Conservation (phyloP, 179 eudicot species). For the Amaranthus tricolor region DNA sequence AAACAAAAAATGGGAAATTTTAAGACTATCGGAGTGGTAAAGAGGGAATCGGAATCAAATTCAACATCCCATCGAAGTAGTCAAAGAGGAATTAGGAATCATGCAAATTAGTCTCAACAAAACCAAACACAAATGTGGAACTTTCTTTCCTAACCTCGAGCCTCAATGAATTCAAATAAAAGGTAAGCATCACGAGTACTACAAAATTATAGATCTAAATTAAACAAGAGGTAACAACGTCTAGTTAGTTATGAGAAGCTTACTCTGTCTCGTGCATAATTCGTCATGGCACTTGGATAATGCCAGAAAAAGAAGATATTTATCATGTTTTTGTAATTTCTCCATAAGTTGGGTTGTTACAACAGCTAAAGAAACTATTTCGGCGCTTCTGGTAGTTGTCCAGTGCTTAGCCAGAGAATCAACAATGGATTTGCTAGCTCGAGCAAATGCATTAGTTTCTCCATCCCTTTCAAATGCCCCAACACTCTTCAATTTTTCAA, state of each 20-base stretch:
- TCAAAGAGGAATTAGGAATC: not conserved
- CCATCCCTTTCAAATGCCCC: constrained; percentile 96
- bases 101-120: not conserved
- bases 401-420: constrained; percentile 97
- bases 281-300: constrained; percentile 96
- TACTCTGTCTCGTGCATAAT: constrained; percentile 72
- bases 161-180: not conserved
- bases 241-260: constrained; percentile 14
- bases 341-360: constrained; percentile 76
- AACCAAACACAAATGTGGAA: not conserved
- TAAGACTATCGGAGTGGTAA: not conserved
- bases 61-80: not conserved
- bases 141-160: not conserved
- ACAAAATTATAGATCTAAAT: not conserved
- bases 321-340: constrained; percentile 91
- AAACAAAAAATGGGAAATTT: not conserved
- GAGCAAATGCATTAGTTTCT: constrained; percentile 76
- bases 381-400: constrained; percentile 98
- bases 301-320: constrained; percentile 90
- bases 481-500: constrained; percentile 65
- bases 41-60: not conserved
- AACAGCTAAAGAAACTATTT: constrained; percentile 71
- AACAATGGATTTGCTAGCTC: constrained; percentile 85
- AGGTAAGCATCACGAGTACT: not conserved
- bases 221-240: not conserved